phyloP scores from a whole-genome alignment of 129 eudicot species.

The Scalesia atractyloides region DNA sequence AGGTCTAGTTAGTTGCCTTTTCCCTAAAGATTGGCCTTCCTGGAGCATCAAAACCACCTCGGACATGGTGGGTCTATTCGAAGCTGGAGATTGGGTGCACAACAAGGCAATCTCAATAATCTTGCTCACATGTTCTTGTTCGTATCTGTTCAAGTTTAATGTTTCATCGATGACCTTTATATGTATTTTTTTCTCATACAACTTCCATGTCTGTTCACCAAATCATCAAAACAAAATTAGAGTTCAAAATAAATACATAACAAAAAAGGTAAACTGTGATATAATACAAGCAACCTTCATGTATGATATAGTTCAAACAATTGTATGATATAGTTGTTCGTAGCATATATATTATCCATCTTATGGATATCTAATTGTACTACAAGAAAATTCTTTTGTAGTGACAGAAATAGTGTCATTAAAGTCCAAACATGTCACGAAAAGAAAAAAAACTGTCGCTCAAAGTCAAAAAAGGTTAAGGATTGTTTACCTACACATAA shows the following conservation, averaged over 20 bases:
- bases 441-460: no score
- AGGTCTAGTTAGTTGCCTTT: constrained; percentile 37
- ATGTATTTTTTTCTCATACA: constrained; percentile 47
- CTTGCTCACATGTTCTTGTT: constrained; percentile 52
- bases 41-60: constrained; percentile 58
- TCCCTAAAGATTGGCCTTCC: constrained; percentile 41
- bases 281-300: not conserved
- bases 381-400: no score
- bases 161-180: constrained; percentile 47
- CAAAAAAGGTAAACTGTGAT: not conserved
- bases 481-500: no score
- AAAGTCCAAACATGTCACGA: no score
- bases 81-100: constrained; percentile 68
- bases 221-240: not conserved
- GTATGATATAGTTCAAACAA: no score
- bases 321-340: no score
- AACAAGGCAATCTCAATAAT: constrained; percentile 64
- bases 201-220: constrained; percentile 58
- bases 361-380: no score
- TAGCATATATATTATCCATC: no score
- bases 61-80: constrained; percentile 67
- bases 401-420: no score
- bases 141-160: constrained; percentile 38
- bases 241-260: not conserved
- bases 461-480: no score